These are phyloP conservation scores for Periconia sp. DNA, from an alignment of 2,329 filamentous ascomycete species.

Conservation along the genomic window DNA sequence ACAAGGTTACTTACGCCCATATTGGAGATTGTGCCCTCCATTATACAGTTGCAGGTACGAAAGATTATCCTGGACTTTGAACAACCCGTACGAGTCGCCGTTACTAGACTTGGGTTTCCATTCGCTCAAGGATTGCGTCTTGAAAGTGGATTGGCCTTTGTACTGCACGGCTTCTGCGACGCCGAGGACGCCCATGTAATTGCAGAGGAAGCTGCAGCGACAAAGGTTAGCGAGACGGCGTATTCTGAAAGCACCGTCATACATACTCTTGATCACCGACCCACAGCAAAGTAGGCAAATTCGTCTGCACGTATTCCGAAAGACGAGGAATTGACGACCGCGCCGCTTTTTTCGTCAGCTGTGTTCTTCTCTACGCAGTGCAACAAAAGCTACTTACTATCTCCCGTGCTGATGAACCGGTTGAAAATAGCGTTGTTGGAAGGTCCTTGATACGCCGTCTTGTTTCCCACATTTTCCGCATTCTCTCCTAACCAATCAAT, in stretches of 20 bases:
- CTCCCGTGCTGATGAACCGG: conserved; percentile 1
- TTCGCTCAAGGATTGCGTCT: neutral
- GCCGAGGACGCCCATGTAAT: conserved; percentile 1
- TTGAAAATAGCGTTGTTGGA: conserved; percentile 3
- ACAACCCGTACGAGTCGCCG: neutral
- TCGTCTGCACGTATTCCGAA: neutral
- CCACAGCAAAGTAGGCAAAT: neutral
- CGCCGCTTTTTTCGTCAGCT: neutral
- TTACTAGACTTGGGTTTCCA: no score
- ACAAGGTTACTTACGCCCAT: neutral
- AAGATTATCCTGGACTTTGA: neutral
- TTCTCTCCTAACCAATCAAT: neutral
- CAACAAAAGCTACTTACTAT: neutral
- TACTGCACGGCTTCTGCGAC: neutral
- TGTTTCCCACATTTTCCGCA: neutral
- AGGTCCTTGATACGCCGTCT: neutral
- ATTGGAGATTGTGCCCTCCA: neutral
- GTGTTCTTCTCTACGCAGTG: neutral
- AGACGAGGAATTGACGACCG: conserved; percentile 1
- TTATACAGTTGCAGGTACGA: conserved; percentile 1
- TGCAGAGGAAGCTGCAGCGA: neutral
- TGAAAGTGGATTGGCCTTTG: conserved; percentile 1
- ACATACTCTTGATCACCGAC: conserved; percentile 4
- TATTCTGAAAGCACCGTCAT: no score
- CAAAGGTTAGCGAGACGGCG: no score